phyloP scores from a whole-genome alignment of 176 grass and related monocot genomes.

The Cocos nucifera region DNA sequence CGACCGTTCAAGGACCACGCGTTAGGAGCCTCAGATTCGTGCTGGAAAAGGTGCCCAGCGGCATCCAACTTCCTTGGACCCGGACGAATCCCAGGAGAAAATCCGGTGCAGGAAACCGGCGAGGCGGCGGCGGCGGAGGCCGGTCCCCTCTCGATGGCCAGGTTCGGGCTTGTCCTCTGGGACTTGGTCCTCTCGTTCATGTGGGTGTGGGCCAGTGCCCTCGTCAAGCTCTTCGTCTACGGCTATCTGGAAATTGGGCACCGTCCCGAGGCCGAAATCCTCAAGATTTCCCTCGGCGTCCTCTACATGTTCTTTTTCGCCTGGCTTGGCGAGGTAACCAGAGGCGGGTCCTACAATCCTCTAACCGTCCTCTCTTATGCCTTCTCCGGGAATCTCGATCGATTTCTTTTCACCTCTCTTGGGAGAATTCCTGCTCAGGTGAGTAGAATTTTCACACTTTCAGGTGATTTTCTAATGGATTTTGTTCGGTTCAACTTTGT shows the following conservation, averaged over 20 bases:
- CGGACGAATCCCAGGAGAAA: too few species aligned
- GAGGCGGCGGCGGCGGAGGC: too few species aligned
- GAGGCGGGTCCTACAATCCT: conserved; percentile 80
- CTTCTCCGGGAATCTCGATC: conserved; percentile 31
- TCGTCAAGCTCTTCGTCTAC: conserved; percentile 77
- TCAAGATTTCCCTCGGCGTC: conserved; percentile 65
- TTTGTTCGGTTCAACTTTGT: too few species aligned
- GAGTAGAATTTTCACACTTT: not conserved
- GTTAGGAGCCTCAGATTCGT: too few species aligned
- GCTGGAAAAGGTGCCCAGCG: too few species aligned
- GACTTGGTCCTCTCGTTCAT: conserved; percentile 57
- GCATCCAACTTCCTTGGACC: too few species aligned
- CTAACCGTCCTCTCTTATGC: conserved; percentile 60
- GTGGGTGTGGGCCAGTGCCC: conserved; percentile 80
- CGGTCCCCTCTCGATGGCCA: not conserved
- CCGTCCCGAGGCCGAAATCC: conserved; percentile 45
- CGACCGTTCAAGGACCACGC: too few species aligned
- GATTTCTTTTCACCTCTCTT: conserved; percentile 58
- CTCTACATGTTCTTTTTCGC: conserved; percentile 94
- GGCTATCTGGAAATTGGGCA: conserved; percentile 34
- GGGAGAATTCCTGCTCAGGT: conserved; percentile 86
- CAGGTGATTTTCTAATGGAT: too few species aligned
- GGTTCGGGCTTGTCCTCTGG: not conserved
- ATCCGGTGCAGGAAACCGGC: too few species aligned
- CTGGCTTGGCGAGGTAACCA: conserved; percentile 46